Evolutionary conservation across 2,329 filamentous ascomycete species (phyloP).

Genomic region (Cladosporium sp.): DNA sequence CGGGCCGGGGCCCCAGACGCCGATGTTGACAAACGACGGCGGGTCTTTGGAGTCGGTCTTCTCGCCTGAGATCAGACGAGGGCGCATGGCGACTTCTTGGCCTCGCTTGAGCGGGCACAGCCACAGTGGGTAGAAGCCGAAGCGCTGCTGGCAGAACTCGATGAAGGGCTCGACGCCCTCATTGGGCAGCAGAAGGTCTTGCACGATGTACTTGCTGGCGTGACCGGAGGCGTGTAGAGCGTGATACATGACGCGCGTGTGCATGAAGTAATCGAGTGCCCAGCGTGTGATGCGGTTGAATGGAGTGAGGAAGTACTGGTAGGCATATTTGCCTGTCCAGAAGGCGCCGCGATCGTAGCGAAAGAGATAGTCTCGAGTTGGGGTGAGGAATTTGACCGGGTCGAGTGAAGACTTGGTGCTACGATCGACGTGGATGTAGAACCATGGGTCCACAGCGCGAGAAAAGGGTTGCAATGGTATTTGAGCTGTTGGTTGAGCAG

Average conservation of each 20-base stretch:
- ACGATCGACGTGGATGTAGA: conserved; percentile 45
- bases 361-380: conserved; percentile 68
- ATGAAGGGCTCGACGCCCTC: conserved; percentile 54
- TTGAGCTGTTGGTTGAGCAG: conserved; percentile 15
- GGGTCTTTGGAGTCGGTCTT: conserved; percentile 13
- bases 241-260: conserved; percentile 62
- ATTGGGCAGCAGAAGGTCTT: conserved; percentile 62
- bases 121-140: conserved; percentile 59
- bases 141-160: conserved; percentile 50
- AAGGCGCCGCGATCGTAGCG: conserved; percentile 70
- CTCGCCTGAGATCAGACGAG: conserved; percentile 18
- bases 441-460: conserved; percentile 51
- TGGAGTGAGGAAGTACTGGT: conserved; percentile 60
- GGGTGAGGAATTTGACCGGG: conserved; percentile 40
- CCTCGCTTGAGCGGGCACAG: conserved; percentile 52
- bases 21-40: conserved; percentile 48
- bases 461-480: conserved; percentile 39
- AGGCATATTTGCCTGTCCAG: conserved; percentile 63
- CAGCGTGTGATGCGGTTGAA: conserved; percentile 62
- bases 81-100: conserved; percentile 28
- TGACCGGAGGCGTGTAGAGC: conserved; percentile 61
- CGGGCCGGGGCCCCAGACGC: conserved; percentile 72
- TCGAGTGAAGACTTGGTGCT: conserved; percentile 36
- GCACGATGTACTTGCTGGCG: conserved; percentile 59
- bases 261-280: conserved; percentile 61